Conservation (phyloP, 78 protist species). For the Diacronema lutheri region DNA sequence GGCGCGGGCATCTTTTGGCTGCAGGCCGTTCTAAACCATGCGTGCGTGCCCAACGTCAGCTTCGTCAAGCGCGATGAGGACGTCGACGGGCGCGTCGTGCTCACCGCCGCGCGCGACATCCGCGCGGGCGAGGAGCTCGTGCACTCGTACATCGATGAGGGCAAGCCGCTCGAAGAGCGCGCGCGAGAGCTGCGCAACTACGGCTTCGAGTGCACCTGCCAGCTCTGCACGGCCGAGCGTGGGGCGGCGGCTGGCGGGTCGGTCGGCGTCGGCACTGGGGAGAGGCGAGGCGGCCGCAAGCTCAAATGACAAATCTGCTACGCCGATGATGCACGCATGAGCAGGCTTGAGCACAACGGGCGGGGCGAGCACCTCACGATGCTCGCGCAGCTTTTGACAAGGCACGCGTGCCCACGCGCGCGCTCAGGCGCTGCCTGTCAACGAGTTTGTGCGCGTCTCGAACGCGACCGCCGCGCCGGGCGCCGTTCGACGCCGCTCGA, state of each 20-base stretch:
- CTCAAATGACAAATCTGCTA: too few species aligned
- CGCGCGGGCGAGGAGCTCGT: background rate
- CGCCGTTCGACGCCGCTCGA: background rate
- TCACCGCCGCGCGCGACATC: background rate
- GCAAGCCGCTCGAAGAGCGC: background rate
- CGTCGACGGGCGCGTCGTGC: conserved; percentile 2
- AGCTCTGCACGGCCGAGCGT: background rate
- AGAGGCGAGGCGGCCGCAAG: too few species aligned
- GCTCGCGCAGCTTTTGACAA: too few species aligned
- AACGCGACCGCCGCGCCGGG: too few species aligned
- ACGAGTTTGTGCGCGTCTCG: too few species aligned
- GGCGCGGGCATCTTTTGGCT: background rate
- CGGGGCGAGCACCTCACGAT: too few species aligned
- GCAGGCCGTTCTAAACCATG: conserved; percentile 13
- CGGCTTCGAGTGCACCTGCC: conserved; percentile 6
- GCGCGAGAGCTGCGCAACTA: background rate
- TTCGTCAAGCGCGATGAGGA: background rate
- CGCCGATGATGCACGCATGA: too few species aligned
- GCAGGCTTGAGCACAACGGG: too few species aligned
- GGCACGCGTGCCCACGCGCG: too few species aligned
- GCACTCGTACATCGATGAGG: background rate
- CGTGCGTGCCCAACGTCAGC: conserved; percentile 12
- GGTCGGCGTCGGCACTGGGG: too few species aligned
- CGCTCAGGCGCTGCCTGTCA: too few species aligned
- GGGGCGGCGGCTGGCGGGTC: background rate